These are phyloP conservation scores for Falciphora oryzae DNA, from an alignment of 2,329 filamentous ascomycete species.

Conservation along the genomic window DNA sequence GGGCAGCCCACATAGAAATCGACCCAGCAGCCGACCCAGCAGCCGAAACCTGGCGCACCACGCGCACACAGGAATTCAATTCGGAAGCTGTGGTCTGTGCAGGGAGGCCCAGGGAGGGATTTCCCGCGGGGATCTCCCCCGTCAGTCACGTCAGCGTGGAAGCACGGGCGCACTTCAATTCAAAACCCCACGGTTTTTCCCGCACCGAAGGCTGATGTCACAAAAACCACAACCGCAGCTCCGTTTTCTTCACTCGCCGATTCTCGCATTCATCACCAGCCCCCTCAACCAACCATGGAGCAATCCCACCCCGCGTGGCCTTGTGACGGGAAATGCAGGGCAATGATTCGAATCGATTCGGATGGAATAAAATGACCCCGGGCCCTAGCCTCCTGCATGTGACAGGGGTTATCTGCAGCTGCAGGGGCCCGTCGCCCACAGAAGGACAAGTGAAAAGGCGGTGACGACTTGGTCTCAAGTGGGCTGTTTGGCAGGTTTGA, in stretches of 20 bases:
- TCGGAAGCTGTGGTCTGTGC: neutral
- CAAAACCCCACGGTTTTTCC: neutral
- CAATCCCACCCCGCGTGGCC: neutral
- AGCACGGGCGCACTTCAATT: neutral
- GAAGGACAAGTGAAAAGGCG: neutral
- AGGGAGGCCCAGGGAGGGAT: neutral
- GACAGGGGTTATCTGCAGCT: slow-evolving; percentile 5
- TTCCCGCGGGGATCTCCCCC: neutral
- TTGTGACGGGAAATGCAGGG: neutral
- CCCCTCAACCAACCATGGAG: neutral
- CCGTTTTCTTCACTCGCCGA: neutral
- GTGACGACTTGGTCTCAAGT: neutral
- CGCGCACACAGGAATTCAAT: neutral
- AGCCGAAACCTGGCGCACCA: no score
- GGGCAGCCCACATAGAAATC: neutral
- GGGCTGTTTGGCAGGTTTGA: neutral
- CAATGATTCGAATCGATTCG: neutral
- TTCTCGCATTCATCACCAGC: neutral
- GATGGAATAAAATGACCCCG: neutral
- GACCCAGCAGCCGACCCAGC: neutral
- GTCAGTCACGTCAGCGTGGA: neutral
- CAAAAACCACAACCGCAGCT: neutral
- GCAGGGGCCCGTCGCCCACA: slow-evolving; percentile 1
- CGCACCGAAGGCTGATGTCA: no score
- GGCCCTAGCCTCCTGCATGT: slow-evolving; percentile 1